Evolutionary conservation across 2,329 filamentous ascomycete genomes (phyloP), one percentile per base, ranked within the genome.

Genomic region (Penicillium sp.): DNA sequence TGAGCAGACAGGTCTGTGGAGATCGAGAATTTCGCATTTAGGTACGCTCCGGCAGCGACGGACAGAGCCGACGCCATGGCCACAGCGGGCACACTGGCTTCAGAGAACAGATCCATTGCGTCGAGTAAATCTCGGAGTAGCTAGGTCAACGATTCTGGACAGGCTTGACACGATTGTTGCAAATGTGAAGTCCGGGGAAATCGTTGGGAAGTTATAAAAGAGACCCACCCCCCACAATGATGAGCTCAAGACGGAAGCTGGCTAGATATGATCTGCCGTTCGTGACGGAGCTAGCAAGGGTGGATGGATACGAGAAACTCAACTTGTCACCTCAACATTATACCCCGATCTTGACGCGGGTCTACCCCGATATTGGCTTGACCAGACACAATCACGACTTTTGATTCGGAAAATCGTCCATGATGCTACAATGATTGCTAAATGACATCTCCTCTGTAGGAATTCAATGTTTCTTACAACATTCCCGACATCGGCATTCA

Each of bases 21-120:
- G 39, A 81, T 69, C 1, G 70, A 67, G 33, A 77, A 69, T 57
- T 75, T 79, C 6, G 77, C 78, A 66, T 80, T 78, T 13, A 80
- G 58, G 59, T 80, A 80, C 19, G 74, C 74, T 4, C 70, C 73
- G 1, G 70, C 69, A 5, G 74, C 72, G 1, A 72, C 63, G 0
- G 73, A 63, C 21, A 76, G 57, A 25, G 74, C 74, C 3, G 75
- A 75, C 23, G 69, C 70, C 51, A 72, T 60, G 4, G 70, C 71
- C 64, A 74, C 52, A 2, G 71, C 62, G 26, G 72, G 67, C 49
- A 51, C 60, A 35, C 64, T 60, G 19, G 68, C 58, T 31, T 71
- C 69, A 13, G 71, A 67, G 37, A 74, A 53, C 13, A 69, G 21
- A 8, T 70, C 69, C 71, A 74, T 73, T 19, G 16, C 35, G 33